Percentiles rank a stretch among this genome's conserved stretches.
Evolutionary conservation across 257 asterid species (phyloP).

Genomic region (Capsicum chinense): DNA sequence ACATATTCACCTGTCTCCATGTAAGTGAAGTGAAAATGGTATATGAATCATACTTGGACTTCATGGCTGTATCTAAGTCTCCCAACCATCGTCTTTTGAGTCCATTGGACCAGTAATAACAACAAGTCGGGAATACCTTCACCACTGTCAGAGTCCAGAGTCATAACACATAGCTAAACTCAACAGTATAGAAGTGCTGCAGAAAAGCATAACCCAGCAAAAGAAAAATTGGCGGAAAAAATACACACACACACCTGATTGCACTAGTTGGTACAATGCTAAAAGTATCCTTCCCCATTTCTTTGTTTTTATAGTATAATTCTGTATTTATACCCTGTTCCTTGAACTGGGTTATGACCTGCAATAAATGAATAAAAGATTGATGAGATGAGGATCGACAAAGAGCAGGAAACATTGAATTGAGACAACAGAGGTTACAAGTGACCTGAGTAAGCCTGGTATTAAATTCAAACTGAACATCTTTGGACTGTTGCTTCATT

Average conservation of each 20-base stretch:
- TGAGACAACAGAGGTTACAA: background rate
- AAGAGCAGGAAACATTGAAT: background rate
- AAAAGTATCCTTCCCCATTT: slow-evolving; percentile 74
- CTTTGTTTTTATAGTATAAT: slow-evolving; percentile 87
- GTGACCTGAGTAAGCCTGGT: slow-evolving; percentile 73
- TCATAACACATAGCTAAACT: slow-evolving; percentile 26
- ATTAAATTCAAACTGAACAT: slow-evolving; percentile 71
- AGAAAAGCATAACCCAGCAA: slow-evolving; percentile 16
- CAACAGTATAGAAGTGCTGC: slow-evolving; percentile 23
- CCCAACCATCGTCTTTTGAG: slow-evolving; percentile 82
- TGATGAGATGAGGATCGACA: background rate
- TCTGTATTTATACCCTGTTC: slow-evolving; percentile 94
- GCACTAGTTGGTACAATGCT: slow-evolving; percentile 98
- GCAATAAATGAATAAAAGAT: slow-evolving; percentile 25
- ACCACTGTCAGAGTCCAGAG: slow-evolving; percentile 57
- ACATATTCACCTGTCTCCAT: too few relatives aligned
- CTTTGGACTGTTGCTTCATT: slow-evolving; percentile 77
- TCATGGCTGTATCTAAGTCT: slow-evolving; percentile 81
- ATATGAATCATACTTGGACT: slow-evolving; percentile 65
- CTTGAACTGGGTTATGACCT: slow-evolving; percentile 81
- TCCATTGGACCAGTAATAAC: slow-evolving; percentile 82
- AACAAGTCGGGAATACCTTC: slow-evolving; percentile 94
- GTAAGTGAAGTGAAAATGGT: slow-evolving; percentile 23
- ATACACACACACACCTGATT: slow-evolving; percentile 59
- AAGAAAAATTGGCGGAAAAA: background rate